A percentile compares a stretch with the other conserved stretches of the same genome.
phyloP scores from a whole-genome alignment of 768 basidiomycete species.

The Suillus subluteus region DNA sequence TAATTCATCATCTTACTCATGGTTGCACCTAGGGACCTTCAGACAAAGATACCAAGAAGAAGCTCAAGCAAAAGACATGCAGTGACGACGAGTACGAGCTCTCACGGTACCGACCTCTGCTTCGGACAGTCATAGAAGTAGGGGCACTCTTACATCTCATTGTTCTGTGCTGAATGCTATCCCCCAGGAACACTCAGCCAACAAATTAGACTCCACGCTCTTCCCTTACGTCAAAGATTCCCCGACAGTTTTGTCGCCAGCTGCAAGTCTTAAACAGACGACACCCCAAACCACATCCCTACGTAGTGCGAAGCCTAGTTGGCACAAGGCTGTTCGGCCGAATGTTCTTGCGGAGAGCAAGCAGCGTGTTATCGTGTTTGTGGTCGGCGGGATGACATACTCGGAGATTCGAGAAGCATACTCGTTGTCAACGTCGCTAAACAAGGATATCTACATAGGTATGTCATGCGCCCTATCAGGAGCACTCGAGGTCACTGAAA shows the following conservation, averaged over 20 bases:
- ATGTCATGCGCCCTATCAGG: constrained; percentile 44
- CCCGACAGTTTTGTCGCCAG: constrained; percentile 53
- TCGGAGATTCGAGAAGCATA: constrained; percentile 94
- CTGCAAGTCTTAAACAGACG: constrained; percentile 51
- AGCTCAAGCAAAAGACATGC: constrained; percentile 73
- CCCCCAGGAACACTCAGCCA: constrained; percentile 76
- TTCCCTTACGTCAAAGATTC: constrained; percentile 93
- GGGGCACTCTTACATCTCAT: constrained; percentile 7
- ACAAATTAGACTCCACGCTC: constrained; percentile 71
- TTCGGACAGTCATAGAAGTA: constrained; percentile 86
- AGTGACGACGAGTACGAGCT: constrained; percentile 96
- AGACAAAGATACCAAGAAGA: constrained; percentile 81
- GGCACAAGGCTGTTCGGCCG: constrained; percentile 78
- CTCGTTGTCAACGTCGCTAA: constrained; percentile 68
- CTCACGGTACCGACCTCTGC: constrained; percentile 86
- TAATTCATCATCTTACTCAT: background rate
- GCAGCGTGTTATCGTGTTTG: constrained; percentile 85
- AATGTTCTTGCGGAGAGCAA: constrained; percentile 55
- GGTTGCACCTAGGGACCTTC: constrained; percentile 54
- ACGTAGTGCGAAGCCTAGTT: constrained; percentile 86
- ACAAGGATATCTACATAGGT: constrained; percentile 95
- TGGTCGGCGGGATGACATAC: constrained; percentile 95
- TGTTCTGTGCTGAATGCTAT: constrained; percentile 4
- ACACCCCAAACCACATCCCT: constrained; percentile 72
- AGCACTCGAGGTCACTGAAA: constrained; percentile 50